Percentiles rank a stretch among this genome's conserved stretches.
Evolutionary conservation across 805 yeast species (phyloP).

Genomic region (Cyberlindnera lachancei): DNA sequence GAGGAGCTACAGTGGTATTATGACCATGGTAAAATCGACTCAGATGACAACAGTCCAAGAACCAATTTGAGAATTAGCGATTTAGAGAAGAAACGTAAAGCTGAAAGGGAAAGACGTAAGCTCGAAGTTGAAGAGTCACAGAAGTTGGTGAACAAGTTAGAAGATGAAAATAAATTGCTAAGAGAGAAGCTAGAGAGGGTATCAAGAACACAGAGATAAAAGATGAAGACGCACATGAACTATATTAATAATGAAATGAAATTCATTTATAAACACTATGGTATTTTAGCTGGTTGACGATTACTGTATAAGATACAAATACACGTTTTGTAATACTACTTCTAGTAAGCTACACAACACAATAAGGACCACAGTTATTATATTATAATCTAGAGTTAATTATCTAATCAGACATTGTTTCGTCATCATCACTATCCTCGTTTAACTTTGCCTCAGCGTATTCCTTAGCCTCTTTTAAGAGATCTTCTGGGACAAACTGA

Average conservation of each 20-base stretch:
- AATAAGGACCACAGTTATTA: too few relatives aligned
- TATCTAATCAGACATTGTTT: conserved; percentile 26
- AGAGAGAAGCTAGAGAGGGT: conserved; percentile 19
- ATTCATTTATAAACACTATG: too few relatives aligned
- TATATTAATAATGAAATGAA: too few relatives aligned
- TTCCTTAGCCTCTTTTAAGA: conserved; percentile 75
- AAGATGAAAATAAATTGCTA: conserved; percentile 42
- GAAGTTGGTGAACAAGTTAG: conserved; percentile 43
- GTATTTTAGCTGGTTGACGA: too few relatives aligned
- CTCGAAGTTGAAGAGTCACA: conserved; percentile 53
- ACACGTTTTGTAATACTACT: neutral
- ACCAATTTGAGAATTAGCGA: conserved; percentile 50
- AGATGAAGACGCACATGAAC: too few relatives aligned
- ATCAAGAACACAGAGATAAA: too few relatives aligned
- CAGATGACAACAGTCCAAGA: conserved; percentile 25
- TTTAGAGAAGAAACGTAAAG: conserved; percentile 55
- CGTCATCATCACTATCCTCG: conserved; percentile 60
- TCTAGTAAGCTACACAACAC: neutral
- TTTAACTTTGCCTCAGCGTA: conserved; percentile 78
- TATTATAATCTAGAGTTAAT: too few relatives aligned
- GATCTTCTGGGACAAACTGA: conserved; percentile 68
- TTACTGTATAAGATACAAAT: neutral
- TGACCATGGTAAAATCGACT: conserved; percentile 4
- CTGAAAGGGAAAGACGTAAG: conserved; percentile 63
- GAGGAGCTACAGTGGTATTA: conserved; percentile 16